phyloP scores from a whole-genome alignment of 495 filamentous ascomycete species.

The Hyaloscypha hepaticicola region DNA sequence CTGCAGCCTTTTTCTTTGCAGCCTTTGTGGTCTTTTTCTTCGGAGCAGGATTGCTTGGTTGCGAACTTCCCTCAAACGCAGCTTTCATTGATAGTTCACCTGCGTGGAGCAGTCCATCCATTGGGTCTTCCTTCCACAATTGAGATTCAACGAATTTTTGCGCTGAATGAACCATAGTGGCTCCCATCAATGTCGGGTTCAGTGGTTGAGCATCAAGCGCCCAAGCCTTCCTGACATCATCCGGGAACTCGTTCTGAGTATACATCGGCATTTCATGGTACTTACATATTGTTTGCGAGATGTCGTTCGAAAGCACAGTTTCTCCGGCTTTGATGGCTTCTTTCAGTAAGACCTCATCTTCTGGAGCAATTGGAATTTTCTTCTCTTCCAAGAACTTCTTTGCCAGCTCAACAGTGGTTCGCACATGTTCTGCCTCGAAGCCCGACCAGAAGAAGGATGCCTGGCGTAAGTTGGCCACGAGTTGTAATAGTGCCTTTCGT shows the following conservation, averaged over 20 bases:
- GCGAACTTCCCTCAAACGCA: background rate
- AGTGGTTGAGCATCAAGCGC: conserved; percentile 50
- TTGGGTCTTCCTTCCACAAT: conserved; percentile 34
- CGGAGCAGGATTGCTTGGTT: background rate
- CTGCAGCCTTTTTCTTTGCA: conserved; percentile 12
- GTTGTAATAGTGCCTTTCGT: conserved; percentile 56
- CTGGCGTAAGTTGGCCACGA: conserved; percentile 78
- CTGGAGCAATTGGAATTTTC: conserved; percentile 48
- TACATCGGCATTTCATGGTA: conserved; percentile 79
- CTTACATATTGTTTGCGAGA: conserved; percentile 64
- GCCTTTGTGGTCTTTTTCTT: background rate
- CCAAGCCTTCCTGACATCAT: conserved; percentile 56
- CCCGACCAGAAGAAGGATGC: conserved; percentile 91
- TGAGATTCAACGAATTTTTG: conserved; percentile 60
- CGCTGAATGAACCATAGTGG: conserved; percentile 55
- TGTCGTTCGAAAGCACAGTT: conserved; percentile 53
- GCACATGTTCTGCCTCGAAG: conserved; percentile 61
- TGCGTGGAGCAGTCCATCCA: conserved; percentile 16
- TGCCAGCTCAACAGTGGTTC: conserved; percentile 60
- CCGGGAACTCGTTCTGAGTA: conserved; percentile 58
- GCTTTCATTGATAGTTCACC: conserved; percentile 6
- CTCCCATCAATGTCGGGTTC: conserved; percentile 32
- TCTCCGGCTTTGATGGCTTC: conserved; percentile 63
- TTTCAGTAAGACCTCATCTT: conserved; percentile 59
- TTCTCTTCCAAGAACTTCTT: conserved; percentile 59